Evolutionary conservation across 306 rosid genomes (phyloP).

Genomic region (Parietaria judaica): DNA sequence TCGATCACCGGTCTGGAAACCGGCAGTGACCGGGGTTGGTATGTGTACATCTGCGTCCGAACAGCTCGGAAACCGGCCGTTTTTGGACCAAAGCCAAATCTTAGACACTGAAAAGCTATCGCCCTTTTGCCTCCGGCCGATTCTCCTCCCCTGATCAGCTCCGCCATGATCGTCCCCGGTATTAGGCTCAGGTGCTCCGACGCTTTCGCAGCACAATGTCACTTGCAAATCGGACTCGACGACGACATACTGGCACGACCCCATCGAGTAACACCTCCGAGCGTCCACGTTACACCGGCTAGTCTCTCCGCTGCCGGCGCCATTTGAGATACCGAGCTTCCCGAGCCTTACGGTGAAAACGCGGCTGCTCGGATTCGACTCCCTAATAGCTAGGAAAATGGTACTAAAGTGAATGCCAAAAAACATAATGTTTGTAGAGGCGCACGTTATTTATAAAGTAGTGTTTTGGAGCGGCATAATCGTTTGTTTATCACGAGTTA

Average conservation of each 20-base stretch:
- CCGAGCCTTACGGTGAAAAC: constrained; percentile 83
- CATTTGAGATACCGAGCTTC: constrained; percentile 40
- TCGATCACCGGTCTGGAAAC: constrained; percentile 10
- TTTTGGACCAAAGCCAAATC: constrained; percentile 87
- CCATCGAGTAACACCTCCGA: constrained; percentile 92
- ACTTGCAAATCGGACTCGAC: constrained; percentile 56
- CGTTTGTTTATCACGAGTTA: too few relatives aligned
- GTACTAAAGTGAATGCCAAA: too few relatives aligned
- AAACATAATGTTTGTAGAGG: too few relatives aligned
- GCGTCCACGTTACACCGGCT: constrained; percentile 41
- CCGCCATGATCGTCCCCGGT: constrained; percentile 14
- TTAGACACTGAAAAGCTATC: constrained; percentile 94
- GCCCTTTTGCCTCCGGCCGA: constrained; percentile 34
- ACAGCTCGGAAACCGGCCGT: constrained; percentile 33
- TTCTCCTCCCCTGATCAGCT: constrained; percentile 43
- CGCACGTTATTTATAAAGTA: too few relatives aligned
- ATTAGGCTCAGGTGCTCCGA: constrained; percentile 6
- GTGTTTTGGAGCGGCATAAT: too few relatives aligned
- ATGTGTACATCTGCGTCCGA: constrained; percentile 24
- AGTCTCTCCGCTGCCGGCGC: constrained; percentile 28
- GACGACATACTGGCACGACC: constrained; percentile 66
- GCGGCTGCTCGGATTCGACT: constrained; percentile 9
- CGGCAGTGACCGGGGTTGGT: constrained; percentile 28
- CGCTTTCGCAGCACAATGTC: constrained; percentile 20
- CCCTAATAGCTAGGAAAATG: too few relatives aligned